Evolutionary conservation across 2,329 filamentous ascomycete species (phyloP).

Genomic region (Colletotrichum coccodes): DNA sequence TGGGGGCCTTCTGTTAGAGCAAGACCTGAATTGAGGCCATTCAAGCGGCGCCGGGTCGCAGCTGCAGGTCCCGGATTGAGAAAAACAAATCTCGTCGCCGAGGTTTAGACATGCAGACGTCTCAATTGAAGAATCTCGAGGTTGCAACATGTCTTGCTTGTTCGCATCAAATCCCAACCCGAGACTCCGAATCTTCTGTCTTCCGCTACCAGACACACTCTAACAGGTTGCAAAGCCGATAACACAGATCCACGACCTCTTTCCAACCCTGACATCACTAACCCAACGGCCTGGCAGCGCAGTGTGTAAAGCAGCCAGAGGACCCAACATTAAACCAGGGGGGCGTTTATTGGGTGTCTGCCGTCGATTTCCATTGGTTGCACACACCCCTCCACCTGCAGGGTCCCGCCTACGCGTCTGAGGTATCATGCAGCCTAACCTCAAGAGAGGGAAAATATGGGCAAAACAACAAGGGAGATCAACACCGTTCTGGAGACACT

Average conservation of each 20-base stretch:
- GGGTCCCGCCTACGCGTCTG: conserved; percentile 32
- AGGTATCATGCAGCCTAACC: conserved; percentile 21
- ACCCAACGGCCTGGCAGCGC: conserved; percentile 28
- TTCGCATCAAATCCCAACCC: neutral
- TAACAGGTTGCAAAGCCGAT: neutral
- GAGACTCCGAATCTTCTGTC: neutral
- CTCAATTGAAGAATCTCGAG: conserved; percentile 29
- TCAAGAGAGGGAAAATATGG: conserved; percentile 9
- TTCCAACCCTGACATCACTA: conserved; percentile 28
- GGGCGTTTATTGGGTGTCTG: conserved; percentile 15
- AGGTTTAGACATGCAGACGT: conserved; percentile 27
- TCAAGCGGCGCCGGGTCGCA: conserved; percentile 13
- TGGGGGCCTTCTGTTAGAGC: conserved; percentile 1
- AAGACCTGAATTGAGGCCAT: conserved; percentile 1
- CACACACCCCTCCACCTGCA: conserved; percentile 22
- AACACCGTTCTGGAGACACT: conserved; percentile 6
- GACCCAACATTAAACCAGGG: conserved; percentile 5
- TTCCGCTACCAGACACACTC: conserved; percentile 8
- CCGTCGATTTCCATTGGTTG: conserved; percentile 20
- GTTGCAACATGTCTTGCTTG: conserved; percentile 10
- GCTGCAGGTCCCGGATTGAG: conserved; percentile 23
- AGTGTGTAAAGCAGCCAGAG: conserved; percentile 22
- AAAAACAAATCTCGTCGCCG: conserved; percentile 24
- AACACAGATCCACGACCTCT: conserved; percentile 9
- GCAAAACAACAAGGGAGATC: conserved; percentile 15